Percentiles rank a stretch among this genome's conserved stretches.
Conservation (phyloP, 306 rosid genomes). For the Cyamopsis tetragonoloba region DNA sequence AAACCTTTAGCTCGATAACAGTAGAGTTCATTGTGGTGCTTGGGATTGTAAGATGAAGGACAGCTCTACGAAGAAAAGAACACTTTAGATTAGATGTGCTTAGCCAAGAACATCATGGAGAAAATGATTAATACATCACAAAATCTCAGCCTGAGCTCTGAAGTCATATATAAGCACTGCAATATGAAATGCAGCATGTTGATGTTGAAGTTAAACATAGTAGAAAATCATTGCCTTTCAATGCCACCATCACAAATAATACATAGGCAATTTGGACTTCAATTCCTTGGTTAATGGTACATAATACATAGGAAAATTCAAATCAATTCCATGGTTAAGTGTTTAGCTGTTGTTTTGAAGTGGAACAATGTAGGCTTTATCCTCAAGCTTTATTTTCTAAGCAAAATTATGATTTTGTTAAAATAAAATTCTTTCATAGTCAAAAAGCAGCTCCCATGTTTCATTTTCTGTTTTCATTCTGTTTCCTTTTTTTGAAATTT, state of each 20-base stretch:
- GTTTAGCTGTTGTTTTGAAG: background rate
- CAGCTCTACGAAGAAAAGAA: slow-evolving; percentile 39
- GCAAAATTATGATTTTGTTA: background rate
- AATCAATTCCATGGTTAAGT: background rate
- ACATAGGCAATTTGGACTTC: background rate
- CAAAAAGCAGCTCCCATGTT: background rate
- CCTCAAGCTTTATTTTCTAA: background rate
- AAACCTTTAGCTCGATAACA: slow-evolving; percentile 59
- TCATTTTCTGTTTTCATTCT: too few relatives aligned
- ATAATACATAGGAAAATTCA: background rate
- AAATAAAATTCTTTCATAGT: background rate
- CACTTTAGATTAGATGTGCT: background rate
- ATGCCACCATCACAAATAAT: background rate
- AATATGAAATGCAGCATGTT: background rate
- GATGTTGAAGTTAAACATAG: background rate
- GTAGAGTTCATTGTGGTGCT: slow-evolving; percentile 42
- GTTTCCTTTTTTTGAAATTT: too few relatives aligned
- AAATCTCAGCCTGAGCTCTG: background rate
- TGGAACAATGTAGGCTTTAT: background rate
- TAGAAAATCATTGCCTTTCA: background rate
- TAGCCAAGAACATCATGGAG: background rate
- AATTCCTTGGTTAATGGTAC: background rate
- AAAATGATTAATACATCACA: slow-evolving; percentile 9
- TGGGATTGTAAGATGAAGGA: slow-evolving; percentile 54
- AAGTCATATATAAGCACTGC: background rate